These are phyloP conservation scores for Gymnopilus dilepis DNA, from an alignment of 768 basidiomycete genomes.

Conservation along the genomic window DNA sequence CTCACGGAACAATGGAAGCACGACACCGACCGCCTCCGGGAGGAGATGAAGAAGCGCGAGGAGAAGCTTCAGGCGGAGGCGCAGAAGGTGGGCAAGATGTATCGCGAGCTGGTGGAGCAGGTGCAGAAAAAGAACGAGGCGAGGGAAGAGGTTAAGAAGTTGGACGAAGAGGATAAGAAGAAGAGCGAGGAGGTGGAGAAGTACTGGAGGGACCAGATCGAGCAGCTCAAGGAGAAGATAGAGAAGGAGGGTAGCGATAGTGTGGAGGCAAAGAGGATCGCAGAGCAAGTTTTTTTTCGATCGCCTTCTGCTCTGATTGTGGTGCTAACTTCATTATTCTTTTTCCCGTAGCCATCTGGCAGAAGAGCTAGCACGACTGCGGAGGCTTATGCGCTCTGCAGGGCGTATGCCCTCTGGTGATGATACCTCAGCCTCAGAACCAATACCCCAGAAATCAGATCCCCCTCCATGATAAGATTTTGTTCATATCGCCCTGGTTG, in stretches of 20 bases:
- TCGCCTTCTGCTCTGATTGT: background rate
- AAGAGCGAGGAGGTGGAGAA: slow-evolving; percentile 63
- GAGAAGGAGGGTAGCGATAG: slow-evolving; percentile 59
- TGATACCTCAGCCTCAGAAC: slow-evolving; percentile 9
- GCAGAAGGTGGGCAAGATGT: slow-evolving; percentile 73
- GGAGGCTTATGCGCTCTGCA: slow-evolving; percentile 70
- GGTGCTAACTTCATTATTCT: background rate
- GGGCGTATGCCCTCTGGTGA: slow-evolving; percentile 28
- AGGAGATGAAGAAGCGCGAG: slow-evolving; percentile 79
- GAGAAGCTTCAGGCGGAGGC: slow-evolving; percentile 70
- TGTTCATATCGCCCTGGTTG: background rate
- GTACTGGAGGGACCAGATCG: slow-evolving; percentile 63
- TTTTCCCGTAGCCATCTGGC: slow-evolving; percentile 53
- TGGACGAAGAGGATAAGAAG: slow-evolving; percentile 55
- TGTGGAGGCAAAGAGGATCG: slow-evolving; percentile 62
- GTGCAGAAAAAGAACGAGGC: slow-evolving; percentile 55
- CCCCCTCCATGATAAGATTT: slow-evolving; percentile 19
- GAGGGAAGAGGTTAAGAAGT: slow-evolving; percentile 51
- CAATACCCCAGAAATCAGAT: slow-evolving; percentile 10
- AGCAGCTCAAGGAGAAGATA: slow-evolving; percentile 55
- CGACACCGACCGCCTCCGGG: slow-evolving; percentile 72
- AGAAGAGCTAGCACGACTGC: slow-evolving; percentile 66
- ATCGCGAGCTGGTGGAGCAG: slow-evolving; percentile 66
- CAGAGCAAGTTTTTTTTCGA: slow-evolving; percentile 47
- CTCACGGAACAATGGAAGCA: slow-evolving; percentile 76